phyloP scores from a whole-genome alignment of 2,329 filamentous ascomycete species.

The Colletotrichum navitas region DNA sequence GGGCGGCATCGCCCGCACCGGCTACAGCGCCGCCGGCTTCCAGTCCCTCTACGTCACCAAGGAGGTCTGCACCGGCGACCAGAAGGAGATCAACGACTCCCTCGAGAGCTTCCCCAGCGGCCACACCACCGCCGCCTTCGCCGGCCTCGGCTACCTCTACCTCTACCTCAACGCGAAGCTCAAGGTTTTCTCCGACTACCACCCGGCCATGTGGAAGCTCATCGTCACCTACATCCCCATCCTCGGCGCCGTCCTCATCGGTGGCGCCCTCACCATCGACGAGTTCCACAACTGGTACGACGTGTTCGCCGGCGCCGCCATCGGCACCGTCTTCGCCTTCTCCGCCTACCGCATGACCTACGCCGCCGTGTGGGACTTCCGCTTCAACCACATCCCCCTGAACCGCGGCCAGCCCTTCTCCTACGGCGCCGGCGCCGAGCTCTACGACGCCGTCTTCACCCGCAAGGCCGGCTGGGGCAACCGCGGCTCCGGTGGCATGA shows the following conservation, averaged over 20 bases:
- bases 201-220: slow-evolving; percentile 81
- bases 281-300: slow-evolving; percentile 84
- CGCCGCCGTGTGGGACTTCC: slow-evolving; percentile 76
- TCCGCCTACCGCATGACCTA: slow-evolving; percentile 76
- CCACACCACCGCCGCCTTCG: slow-evolving; percentile 80
- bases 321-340: slow-evolving; percentile 76
- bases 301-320: slow-evolving; percentile 73
- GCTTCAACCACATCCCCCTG: slow-evolving; percentile 74
- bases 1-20: slow-evolving; percentile 56
- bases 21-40: slow-evolving; percentile 66
- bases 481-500: slow-evolving; percentile 30
- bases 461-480: slow-evolving; percentile 71
- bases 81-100: slow-evolving; percentile 73
- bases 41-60: slow-evolving; percentile 75
- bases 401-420: slow-evolving; percentile 68
- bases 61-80: slow-evolving; percentile 77
- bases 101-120: slow-evolving; percentile 80
- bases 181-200: slow-evolving; percentile 80
- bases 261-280: slow-evolving; percentile 77
- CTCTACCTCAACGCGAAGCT: slow-evolving; percentile 84
- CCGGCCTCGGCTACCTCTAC: slow-evolving; percentile 77
- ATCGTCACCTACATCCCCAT: slow-evolving; percentile 74
- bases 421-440: slow-evolving; percentile 60
- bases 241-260: slow-evolving; percentile 76
- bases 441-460: slow-evolving; percentile 69